Evolutionary conservation across 2,329 filamentous ascomycete genomes (phyloP), one percentile per base, ranked within the genome.

Genomic region (Aspergillus spinulosporus): DNA sequence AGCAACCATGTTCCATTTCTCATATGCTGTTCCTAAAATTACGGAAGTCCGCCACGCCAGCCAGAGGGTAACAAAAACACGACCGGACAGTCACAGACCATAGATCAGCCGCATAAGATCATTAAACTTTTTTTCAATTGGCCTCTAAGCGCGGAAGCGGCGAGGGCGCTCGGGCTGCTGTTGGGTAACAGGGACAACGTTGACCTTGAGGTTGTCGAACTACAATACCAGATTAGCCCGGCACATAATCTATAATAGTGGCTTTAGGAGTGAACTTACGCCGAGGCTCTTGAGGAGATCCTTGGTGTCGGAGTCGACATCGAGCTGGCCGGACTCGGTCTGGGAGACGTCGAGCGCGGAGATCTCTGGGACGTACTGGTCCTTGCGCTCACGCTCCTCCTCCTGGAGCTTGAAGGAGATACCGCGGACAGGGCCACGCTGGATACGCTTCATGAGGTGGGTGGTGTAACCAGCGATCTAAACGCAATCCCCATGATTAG

Each of bases 361-460:
- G 72, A 99, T 85, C 83, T 99, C 94, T 75, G 94, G 94, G 67
- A 99, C 94, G 84, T 97, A 99, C 85, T 99, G 94, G 85, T 99
- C 94, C 90, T 99, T 99, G 79, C 94, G 89, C 84, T 99, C 94
- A 86, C 94, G 91, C 88, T 99, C 94, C 85, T 99, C 94, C 85
- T 99, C 94, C 84, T 99, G 94, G 62, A 99, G 90, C 88, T 99
- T 99, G 92, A 99, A 99, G 81, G 95, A 99, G 83, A 99, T 99
- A 85, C 94, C 94, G 74, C 94, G 95, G 81, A 99, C 94, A 67
- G 94, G 94, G 67, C 94, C 94, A 79, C 94, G 92, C 86, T 97
- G 94, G 73, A 99, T 99, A 82, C 94, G 94, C 88, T 97, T 97
- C 95, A 99, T 99, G 81, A 95, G 79, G 78, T 96, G 92, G 68